Evolutionary conservation across 208 protist genomes (phyloP), one percentile per base, ranked within the genome.

Genomic region (Naegleria lovaniensis): DNA sequence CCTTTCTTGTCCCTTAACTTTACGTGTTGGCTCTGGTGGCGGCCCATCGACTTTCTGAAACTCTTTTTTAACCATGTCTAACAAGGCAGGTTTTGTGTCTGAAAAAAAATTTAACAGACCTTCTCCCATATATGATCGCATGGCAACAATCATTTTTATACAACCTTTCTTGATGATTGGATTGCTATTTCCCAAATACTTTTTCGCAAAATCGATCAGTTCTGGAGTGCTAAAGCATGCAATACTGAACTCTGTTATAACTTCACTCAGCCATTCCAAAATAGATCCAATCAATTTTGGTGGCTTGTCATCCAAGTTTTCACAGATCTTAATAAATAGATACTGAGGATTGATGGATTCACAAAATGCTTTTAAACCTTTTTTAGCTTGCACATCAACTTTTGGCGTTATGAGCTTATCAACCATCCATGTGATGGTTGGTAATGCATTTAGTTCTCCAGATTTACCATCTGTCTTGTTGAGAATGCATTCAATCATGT

Each of bases 161-260:
- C n/a, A 59, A 29, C 16, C 33, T 29, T 90, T 90, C 25, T 90
- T 90, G 25, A 90, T 83, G 11, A n/a, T 83, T 39, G 55, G 55
- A 67, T 90, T 90, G 3, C 13, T 90, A 41, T 75, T 67, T 6
- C 51, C 36, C 5, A 90, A 11, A 41, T 41, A 90, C 25, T 52
- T 41, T 29, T 87, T 85, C 0, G 51, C 22, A 41, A 83, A 83
- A 39, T 90, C 89, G 25, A 90, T 90, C 4, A 90, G 19, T 75
- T 55, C 33, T 11, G 59, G 4, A 22, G 5, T 25, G 9, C 83
- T 90, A n/a, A 90, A 41, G 5, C 15, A 88, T 6, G 19, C 11
- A 83, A 87, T 40, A 41, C 89, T 43, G 51, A 90, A 90, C 11
- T 90, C 55, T 22, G 19, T 41, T 19, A 90, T 41, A 43, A 51